Evolutionary conservation across 202 grass and related monocot genomes (phyloP), one percentile per base, ranked within the genome.

Genomic region (Schoenoplectus tabernaemontani): DNA sequence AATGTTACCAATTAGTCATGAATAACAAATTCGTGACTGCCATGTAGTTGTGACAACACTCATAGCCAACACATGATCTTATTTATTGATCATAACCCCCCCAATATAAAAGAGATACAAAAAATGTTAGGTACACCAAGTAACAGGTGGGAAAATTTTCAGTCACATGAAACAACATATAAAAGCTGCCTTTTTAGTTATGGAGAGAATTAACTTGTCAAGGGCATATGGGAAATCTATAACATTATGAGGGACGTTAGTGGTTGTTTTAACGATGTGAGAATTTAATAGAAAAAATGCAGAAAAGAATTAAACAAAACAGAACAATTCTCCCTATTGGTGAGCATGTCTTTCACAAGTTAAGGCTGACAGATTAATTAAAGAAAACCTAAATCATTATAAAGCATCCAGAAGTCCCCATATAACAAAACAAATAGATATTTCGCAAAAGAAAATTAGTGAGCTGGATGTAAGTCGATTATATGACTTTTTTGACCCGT

Each of bases 321-420:
- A 28, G 10, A 32, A 53, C 6, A 10, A 17, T 60, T 28, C 9
- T 43, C 57, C 23, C 20, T 78, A 60, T 23, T 78, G 75, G 75
- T 22, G 23, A 60, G 75, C 75, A 78, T 59, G 75, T 78, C 54
- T 78, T 78, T 76, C 1, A n/a, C 57, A 59, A 39, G 37, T 12
- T 37, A 78, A 78, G 36, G 51, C 75, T 42, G 32, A 54, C 54
- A 78, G n/a, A 78, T 39, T 37, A 43, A 60, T 59, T 33, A 54
- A 54, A 34, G 5, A 76, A 57, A 43, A 68, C 36, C 9, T 23
- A 43, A 22, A 43, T 43, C 42, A 68, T 43, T 41, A 42, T 36
- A 68, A 5, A 42, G 36, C n/a, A n/a, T n/a, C n/a, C 7, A 42
- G 38, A 16, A 1, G 8, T 42, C 64, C 10, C 2, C 36, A 43